A percentile compares a stretch with the other conserved stretches of the same genome.
Conservation (phyloP, 2,329 filamentous ascomycete species). For the Colletotrichum sp. region DNA sequence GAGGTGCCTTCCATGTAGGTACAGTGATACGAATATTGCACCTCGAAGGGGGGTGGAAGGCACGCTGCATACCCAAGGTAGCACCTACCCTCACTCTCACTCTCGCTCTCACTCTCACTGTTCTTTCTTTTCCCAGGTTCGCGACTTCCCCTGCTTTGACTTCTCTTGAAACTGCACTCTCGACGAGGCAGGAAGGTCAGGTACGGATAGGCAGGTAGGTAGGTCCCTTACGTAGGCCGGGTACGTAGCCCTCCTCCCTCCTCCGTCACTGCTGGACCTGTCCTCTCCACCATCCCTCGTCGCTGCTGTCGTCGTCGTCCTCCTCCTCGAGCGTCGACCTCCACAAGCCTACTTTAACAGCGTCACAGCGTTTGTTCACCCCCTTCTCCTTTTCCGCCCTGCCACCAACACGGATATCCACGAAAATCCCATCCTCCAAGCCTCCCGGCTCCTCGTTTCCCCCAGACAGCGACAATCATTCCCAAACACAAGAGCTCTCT, state of each 20-base stretch:
- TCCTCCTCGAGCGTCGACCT: background rate
- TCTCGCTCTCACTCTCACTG: background rate
- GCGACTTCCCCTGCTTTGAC: background rate
- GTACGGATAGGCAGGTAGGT: background rate
- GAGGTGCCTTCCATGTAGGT: background rate
- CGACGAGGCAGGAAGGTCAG: background rate
- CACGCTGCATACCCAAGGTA: background rate
- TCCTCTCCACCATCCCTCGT: background rate
- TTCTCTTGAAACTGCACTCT: background rate
- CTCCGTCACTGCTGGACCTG: background rate
- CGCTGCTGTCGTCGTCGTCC: background rate
- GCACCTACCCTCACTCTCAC: background rate
- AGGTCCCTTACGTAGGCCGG: background rate
- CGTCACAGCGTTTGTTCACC: background rate
- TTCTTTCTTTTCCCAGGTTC: background rate
- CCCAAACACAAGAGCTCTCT: constrained; percentile 7
- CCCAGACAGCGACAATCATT: constrained; percentile 12
- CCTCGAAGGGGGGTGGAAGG: background rate
- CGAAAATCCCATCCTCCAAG: background rate
- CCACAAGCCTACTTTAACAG: background rate
- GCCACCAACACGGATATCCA: background rate
- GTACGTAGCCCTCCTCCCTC: background rate
- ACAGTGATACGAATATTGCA: background rate
- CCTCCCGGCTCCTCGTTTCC: background rate
- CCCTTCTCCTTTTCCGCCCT: background rate